These are phyloP conservation scores for Misopates orontium DNA, from an alignment of 257 asterid species.

Conservation along the genomic window DNA sequence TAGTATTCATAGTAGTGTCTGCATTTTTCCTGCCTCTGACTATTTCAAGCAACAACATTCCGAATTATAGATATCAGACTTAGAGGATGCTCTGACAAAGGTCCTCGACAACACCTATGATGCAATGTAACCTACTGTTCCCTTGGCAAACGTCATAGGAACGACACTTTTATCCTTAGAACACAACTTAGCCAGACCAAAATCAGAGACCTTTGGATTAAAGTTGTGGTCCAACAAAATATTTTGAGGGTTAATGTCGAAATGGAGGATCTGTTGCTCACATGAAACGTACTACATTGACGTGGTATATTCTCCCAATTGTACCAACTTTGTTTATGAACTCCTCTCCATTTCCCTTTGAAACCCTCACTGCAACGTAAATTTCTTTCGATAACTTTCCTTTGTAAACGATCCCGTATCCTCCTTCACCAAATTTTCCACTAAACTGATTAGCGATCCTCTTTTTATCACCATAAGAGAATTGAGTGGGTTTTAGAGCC, in stretches of 20 bases:
- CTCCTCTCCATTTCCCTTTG: slow-evolving; percentile 30
- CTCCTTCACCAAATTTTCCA: slow-evolving; percentile 40
- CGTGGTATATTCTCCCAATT: slow-evolving; percentile 38
- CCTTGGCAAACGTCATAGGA: slow-evolving; percentile 29
- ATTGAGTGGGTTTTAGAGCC: slow-evolving; percentile 45
- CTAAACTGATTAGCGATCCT: slow-evolving; percentile 38
- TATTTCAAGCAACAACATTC: slow-evolving; percentile 45
- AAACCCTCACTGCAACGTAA: slow-evolving; percentile 31
- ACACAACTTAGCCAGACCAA: slow-evolving; percentile 38
- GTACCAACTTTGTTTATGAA: slow-evolving; percentile 34
- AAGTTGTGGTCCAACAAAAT: slow-evolving; percentile 36
- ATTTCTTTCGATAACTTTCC: slow-evolving; percentile 34
- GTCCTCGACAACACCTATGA: slow-evolving; percentile 31
- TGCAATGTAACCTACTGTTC: slow-evolving; percentile 34
- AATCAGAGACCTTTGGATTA: slow-evolving; percentile 36
- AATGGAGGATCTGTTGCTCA: slow-evolving; percentile 36
- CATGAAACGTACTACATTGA: slow-evolving; percentile 37
- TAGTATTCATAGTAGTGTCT: slow-evolving; percentile 11
- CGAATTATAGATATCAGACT: slow-evolving; percentile 32
- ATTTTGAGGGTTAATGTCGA: slow-evolving; percentile 37
- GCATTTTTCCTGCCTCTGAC: slow-evolving; percentile 43
- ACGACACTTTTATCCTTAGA: slow-evolving; percentile 28
- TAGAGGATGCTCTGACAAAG: slow-evolving; percentile 18
- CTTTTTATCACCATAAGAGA: slow-evolving; percentile 42
- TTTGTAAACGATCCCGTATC: slow-evolving; percentile 32